Evolutionary conservation across 2,329 filamentous ascomycete genomes (phyloP), one percentile per base, ranked within the genome.

Genomic region (Colletotrichum ledebouriae): DNA sequence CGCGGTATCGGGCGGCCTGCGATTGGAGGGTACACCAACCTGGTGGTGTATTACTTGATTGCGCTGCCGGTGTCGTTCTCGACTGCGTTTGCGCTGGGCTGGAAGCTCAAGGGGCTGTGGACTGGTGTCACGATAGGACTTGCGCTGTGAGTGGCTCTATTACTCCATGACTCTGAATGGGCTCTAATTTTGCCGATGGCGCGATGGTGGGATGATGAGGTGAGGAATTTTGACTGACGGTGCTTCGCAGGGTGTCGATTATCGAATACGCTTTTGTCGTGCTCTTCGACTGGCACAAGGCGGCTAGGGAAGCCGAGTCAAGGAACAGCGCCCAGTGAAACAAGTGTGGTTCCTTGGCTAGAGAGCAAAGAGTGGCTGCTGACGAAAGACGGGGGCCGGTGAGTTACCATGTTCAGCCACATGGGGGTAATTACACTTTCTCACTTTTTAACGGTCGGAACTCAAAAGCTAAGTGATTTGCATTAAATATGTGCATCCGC

Each of bases 1-100:
- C 87, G 96, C 47, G 95, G 95, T 12, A 87, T 98, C 15, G 96
- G 96, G 3, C 89, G 92, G 66, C 95, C 98, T 79, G 90, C 94
- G 71, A 90, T 98, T 64, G 95, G 95, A 12, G 94, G 95, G 0
- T 97, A 95, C 73, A 90, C 94, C 7, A 97, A 96, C 75, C 81
- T 98, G 2, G 88, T 94, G 57, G 90, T 91, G 22, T 98, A 98
- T 81, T 99, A 98, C 78, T 82, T 87, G 17, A 86, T 98, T 29
- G 95, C 93, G 0, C 84, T 98, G 79, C 95, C 96, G 0, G 88
- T 97, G 39, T 93, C 91, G 44, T 91, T 98, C 72, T 88, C 87
- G 4, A 88, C 92, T 0, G 92, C 90, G 0, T 97, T 98, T 77
- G 91, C 89, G 0, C 81, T 94, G 3, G 85, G 85, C 20, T 97